Evolutionary conservation across 805 yeast species (phyloP).

Genomic region (Schwanniomyces vanrijiae): DNA sequence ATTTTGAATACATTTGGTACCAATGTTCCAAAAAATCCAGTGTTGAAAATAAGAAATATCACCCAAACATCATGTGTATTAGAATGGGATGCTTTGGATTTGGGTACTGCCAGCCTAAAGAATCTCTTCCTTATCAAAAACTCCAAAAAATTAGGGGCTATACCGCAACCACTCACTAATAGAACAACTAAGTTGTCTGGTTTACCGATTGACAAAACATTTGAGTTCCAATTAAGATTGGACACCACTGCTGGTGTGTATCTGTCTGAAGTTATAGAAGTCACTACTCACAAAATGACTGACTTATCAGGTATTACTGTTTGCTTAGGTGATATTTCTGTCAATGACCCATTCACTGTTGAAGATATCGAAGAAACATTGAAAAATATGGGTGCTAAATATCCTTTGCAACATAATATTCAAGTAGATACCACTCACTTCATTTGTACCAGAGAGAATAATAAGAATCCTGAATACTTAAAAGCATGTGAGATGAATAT

Average conservation of each 20-base stretch:
- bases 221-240: conserved; percentile 74
- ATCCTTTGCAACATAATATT: conserved; percentile 70
- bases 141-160: conserved; percentile 68
- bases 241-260: conserved; percentile 90
- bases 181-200: conserved; percentile 89
- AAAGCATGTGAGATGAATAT: conserved; percentile 84
- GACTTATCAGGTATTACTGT: conserved; percentile 90
- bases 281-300: conserved; percentile 93
- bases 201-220: conserved; percentile 79
- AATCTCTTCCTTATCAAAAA: conserved; percentile 78
- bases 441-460: conserved; percentile 61
- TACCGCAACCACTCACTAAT: conserved; percentile 79
- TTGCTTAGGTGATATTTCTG: conserved; percentile 79
- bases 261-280: conserved; percentile 62
- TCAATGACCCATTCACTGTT: conserved; percentile 43
- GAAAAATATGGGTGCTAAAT: conserved; percentile 70
- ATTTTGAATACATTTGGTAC: conserved; percentile 73
- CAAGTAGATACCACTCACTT: conserved; percentile 93
- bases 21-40: conserved; percentile 69
- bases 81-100: conserved; percentile 86
- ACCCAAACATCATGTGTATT: conserved; percentile 95
- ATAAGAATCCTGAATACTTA: conserved; percentile 67
- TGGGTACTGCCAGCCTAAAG: conserved; percentile 81
- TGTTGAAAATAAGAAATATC: conserved; percentile 66
- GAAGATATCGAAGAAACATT: conserved; percentile 64